These are phyloP conservation scores for Fusarium lateritium DNA, from an alignment of 2,329 filamentous ascomycete genomes.

Conservation along the genomic window DNA sequence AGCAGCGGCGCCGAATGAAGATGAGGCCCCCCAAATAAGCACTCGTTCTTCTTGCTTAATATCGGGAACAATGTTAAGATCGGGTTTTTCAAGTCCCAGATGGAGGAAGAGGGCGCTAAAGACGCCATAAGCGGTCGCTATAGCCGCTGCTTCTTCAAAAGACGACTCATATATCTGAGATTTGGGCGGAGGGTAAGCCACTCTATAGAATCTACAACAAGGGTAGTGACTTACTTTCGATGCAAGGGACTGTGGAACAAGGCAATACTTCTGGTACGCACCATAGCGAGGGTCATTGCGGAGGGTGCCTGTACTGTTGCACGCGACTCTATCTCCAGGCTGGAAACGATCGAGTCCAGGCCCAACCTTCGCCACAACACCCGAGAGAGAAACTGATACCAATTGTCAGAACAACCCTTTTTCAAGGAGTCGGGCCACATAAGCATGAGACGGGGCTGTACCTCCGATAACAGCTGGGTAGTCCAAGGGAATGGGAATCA, in stretches of 20 bases:
- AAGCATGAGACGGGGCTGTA: no score
- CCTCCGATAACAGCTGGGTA: neutral
- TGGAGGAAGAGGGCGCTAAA: neutral
- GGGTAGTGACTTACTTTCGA: neutral
- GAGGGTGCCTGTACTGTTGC: neutral
- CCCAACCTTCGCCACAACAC: neutral
- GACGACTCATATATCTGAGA: neutral
- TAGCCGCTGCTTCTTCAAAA: no score
- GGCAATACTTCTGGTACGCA: neutral
- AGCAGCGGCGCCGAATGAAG: neutral
- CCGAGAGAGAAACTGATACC: neutral
- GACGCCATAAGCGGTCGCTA: neutral
- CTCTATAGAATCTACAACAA: no score
- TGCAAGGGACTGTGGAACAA: neutral
- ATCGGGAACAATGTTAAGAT: fast-evolving
- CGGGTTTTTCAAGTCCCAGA: neutral
- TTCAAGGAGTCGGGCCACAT: no score
- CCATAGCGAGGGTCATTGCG: neutral
- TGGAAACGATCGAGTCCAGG: neutral
- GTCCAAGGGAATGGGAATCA: neutral
- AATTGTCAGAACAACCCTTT: no score
- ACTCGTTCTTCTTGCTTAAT: neutral
- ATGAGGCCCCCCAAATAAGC: neutral
- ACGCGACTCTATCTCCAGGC: neutral
- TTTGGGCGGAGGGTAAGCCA: no score